Base-by-base conservation (phyloP, 176 grass and related monocot species). In the Raddia guianensis region DNA sequence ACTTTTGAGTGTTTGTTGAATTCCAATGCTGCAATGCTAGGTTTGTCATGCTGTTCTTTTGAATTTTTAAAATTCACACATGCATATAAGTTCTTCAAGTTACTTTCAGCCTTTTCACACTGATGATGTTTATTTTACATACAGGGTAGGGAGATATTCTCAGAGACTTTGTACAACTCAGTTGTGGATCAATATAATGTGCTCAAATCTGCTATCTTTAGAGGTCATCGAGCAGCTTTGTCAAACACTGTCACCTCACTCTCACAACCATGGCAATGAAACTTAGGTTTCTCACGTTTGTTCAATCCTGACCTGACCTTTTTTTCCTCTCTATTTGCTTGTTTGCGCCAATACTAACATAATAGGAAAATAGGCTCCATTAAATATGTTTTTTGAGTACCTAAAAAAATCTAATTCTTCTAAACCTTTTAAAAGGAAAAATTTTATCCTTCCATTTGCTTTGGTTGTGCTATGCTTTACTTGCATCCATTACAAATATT, bases 191-290 rank as follows among this genome's bases (percentile, higher is more conserved):
- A 96, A 45, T 99, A 95, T 72, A 85, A 90, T 68, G 76, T 79
- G 81, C 97, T 96, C 66, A 91, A 91, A 47, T 84, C 88, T 90
- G 87, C 90, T 72, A 93, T 96, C 54, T 88, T 90, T 63, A 90
- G 69, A 74, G 73, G 63, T 61, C 55, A 32, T 66, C 84, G 82
- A 84, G 84, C 85, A 70, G 37, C 74, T 90, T 91, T 54, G n/a
- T 90, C 87, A 47, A 79, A 72, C 8, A 69, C 87, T 76, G 62
- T 35, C 63, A 49, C 95, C 73, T 93, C 90, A 51, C 93, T 99
- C 50, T 93, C 96, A 18, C 96, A 91, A 67, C 96, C 96, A 15
- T 99, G 92, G 93, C 58, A 75, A 82, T 90, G 75, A 91, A 84
- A 48, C 49, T 58, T 20, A 63, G 62, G 12, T 58, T 80, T 79